Evolutionary conservation across 768 basidiomycete species (phyloP), one percentile per base, ranked within the genome.

Genomic region (Clitopilus passeckerianus): DNA sequence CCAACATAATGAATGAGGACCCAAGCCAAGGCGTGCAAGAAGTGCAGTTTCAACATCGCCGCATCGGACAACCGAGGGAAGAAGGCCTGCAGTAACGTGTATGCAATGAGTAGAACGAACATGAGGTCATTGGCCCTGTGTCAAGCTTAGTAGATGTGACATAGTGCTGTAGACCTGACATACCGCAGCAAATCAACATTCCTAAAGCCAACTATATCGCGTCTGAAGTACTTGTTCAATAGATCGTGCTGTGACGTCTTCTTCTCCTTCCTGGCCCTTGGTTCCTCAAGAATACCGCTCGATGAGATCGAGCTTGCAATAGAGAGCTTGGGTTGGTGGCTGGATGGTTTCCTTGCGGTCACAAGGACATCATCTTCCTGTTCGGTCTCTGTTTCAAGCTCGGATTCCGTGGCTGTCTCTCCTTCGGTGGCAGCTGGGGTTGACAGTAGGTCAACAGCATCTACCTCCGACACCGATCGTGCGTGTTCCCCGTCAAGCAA

Each of bases 171-270:
- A 3, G 53, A 24, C 16, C 10, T 33, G 4, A 69, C 84, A 57
- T 66, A 93, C 95, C 96, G 81, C 66, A 97, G 79, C 15, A 94
- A 62, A 72, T 99, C 97, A 20, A 96, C 66, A 67, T 96, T 93
- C 34, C 80, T 77, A 55, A 98, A 73, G 22, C 92, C 79, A 18
- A 98, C 83, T 2, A 86, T 80, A 68, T 98, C 97, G 61, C 92
- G 85, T 57, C 91, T 76, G 79, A 99, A 98, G 72, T 94, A 99
- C 65, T 86, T 84, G 72, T 91, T 87, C 63, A 93, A 76, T 37
- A 99, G 74, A 69, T 98, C 97, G 71, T 97, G 95, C 68, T 93
- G 87, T 1, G 94, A 91, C 18, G 81, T 63, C 0, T 70, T 60
- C 57, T 73, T 78, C 0, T 70, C 60, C 57, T 73, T 78, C 57